Base-by-base conservation (phyloP, 1,284 basidiomycete genomes). In the Naganishia sp. region DNA sequence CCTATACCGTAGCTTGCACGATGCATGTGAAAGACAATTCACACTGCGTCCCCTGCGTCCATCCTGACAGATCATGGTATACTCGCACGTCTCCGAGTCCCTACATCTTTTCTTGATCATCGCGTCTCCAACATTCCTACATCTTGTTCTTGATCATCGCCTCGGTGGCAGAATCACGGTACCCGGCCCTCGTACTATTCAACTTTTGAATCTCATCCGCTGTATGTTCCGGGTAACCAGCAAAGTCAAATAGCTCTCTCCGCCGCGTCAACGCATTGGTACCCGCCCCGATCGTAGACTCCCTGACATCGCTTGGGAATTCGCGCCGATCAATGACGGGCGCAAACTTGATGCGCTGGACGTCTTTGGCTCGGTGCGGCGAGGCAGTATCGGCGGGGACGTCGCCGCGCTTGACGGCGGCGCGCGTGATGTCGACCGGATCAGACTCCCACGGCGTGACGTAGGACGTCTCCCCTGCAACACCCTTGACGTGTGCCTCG, bases 381-480 rank as follows among this genome's bases (percentile, higher is more conserved):
- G 35, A 6, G 11, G 52, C 32, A 10, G n/a, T 42, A 21, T 43
- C 41, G 25, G 45, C 15, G 6, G 58, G 41, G 18, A 47, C 53
- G n/a, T 50, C 42, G 46, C 51, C 31, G 18, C 47, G 43, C 17
- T 47, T n/a, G 15, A 52, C 58, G 42, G 47, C 35, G 13, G 17
- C 54, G 11, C 18, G 5, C n/a, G 31, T 43, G 2, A 49, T 35
- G 18, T 28, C 35, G 11, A 55, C 49, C 10, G 41, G 58, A 32
- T 67, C 65, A 10, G n/a, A 28, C 15, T 55, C 53, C 65, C 65
- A 67, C 11, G 58, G 53, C 1, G 65, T 67, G 35, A 51, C 60
- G 46, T 32, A 55, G 11, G 41, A 10, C 3, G 58, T 60, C 41
- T 49, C 21, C 10, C 17, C 35, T 11, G 60, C 43, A 18, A 51